Conservation (phyloP, 371 early-diverging fungal species). For the Conidiobolus coronatus region DNA sequence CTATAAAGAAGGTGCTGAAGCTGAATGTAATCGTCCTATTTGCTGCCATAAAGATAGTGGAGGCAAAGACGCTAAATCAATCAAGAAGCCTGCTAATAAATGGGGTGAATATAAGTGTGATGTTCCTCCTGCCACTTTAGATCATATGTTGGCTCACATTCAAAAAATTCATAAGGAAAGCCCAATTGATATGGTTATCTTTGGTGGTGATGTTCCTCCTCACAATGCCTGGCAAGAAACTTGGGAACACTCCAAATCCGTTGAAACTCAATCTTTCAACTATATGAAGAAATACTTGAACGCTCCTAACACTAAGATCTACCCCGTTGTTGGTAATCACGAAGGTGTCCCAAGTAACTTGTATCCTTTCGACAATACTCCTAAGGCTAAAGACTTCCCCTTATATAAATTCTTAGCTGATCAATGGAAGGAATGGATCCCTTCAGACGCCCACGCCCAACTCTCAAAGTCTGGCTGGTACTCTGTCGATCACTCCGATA, state of each 20-base stretch:
- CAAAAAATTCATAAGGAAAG: slow-evolving; percentile 15
- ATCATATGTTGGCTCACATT: slow-evolving; percentile 16
- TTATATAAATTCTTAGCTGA: slow-evolving; percentile 4
- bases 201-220: slow-evolving; percentile 36
- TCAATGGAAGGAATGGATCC: slow-evolving; percentile 8
- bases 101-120: slow-evolving; percentile 12
- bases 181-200: slow-evolving; percentile 19
- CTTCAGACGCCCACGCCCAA: background rate
- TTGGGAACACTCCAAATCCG: slow-evolving; percentile 16
- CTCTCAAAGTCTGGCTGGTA: slow-evolving; percentile 5
- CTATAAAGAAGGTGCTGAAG: slow-evolving; percentile 3
- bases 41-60: slow-evolving; percentile 3
- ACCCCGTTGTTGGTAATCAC: slow-evolving; percentile 9
- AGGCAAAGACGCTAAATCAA: background rate
- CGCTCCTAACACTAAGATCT: slow-evolving; percentile 9
- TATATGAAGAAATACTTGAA: background rate
- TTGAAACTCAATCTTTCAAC: slow-evolving; percentile 4
- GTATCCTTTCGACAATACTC: slow-evolving; percentile 5
- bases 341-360: slow-evolving; percentile 7
- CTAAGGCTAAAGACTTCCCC: background rate
- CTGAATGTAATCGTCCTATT: slow-evolving; percentile 3
- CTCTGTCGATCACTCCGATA: slow-evolving; percentile 1
- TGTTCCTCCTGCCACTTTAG: slow-evolving; percentile 17
- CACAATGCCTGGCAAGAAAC: slow-evolving; percentile 29
- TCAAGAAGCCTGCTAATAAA: slow-evolving; percentile 6